Evolutionary conservation across 1,139 yeast species (phyloP), one percentile per base, ranked within the genome.

Genomic region (Pichia inconspicua): DNA sequence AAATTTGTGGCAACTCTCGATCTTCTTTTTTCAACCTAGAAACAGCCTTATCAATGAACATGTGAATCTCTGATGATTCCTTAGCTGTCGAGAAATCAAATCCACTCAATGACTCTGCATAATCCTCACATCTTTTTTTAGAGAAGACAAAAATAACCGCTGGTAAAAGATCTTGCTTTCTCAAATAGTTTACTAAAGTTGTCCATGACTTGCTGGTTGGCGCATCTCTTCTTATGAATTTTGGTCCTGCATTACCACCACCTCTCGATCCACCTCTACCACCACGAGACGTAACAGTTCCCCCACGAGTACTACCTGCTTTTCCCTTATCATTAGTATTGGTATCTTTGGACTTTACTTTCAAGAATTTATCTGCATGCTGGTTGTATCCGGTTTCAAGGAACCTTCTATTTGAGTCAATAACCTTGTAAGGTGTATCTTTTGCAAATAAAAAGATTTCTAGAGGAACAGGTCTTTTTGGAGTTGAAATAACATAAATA

Each of bases 91-190:
- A 85, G 63, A 88, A 87, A 61, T 89, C 94, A 42, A 87, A 70
- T 38, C 89, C 78, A 14, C 75, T 70, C 47, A 92, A 68, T 49
- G 88, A 78, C 55, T 82, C 86, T 0, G 97, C 97, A 65, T 86
- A 90, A 56, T 87, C 94, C 64, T 90, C 97, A 67, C 97, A 89
- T 57, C 87, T 77, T 63, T 89, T 89, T 62, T 92, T 88, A 34
- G 97, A 88, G 61, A 94, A 92, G 1, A 94, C 97, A 63, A 92
- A 92, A 12, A 87, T 71, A 17, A 92, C 98, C 5, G 88, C 96
- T 1, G 99, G 99, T 25, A 90, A 69, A 25, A 92, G 68, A 44
- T 78, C 79, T 44, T 83, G 72, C 43, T 76, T 74, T 55, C 80
- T 80, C 57, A 92, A 68, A 56, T 77, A 79, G 50, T 84, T 87